A percentile compares a stretch with the other conserved stretches of the same genome.
Evolutionary conservation across 805 yeast species (phyloP).

Genomic region (Kodamaea hsintzibuensis): DNA sequence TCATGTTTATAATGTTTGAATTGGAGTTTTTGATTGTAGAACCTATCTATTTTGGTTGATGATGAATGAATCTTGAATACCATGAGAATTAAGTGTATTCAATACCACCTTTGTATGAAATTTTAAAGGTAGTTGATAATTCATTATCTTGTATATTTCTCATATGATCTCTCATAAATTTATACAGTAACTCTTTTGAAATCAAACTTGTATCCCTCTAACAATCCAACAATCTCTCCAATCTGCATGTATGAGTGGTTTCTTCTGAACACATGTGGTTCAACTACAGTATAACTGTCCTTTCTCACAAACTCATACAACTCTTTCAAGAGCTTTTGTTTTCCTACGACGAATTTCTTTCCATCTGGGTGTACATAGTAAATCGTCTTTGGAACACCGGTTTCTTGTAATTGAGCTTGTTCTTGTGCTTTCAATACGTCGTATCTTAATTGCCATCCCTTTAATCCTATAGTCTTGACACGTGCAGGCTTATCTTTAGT

Average conservation of each 20-base stretch:
- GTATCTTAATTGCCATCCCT: constrained; percentile 89
- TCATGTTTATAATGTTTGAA: no score
- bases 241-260: constrained; percentile 45
- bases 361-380: constrained; percentile 51
- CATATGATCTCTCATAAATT: no score
- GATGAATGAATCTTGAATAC: no score
- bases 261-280: constrained; percentile 49
- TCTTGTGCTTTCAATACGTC: constrained; percentile 55
- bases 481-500: constrained; percentile 86
- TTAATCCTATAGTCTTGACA: constrained; percentile 86
- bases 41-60: no score
- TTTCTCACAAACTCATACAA: constrained; percentile 53
- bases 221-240: constrained; percentile 49
- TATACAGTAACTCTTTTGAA: constrained; percentile 28
- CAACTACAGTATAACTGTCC: constrained; percentile 44
- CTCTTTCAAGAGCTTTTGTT: constrained; percentile 56
- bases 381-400: constrained; percentile 38
- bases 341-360: constrained; percentile 58
- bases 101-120: no score
- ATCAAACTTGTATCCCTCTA: constrained; percentile 47
- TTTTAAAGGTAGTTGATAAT: no score
- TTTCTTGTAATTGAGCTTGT: constrained; percentile 33
- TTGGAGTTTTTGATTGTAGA: no score
- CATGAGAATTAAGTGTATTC: no score
- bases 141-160: no score